Evolutionary conservation across 352 stramenopile species (phyloP), one percentile per base, ranked within the genome.

Genomic region (Phytophthora tubulina): DNA sequence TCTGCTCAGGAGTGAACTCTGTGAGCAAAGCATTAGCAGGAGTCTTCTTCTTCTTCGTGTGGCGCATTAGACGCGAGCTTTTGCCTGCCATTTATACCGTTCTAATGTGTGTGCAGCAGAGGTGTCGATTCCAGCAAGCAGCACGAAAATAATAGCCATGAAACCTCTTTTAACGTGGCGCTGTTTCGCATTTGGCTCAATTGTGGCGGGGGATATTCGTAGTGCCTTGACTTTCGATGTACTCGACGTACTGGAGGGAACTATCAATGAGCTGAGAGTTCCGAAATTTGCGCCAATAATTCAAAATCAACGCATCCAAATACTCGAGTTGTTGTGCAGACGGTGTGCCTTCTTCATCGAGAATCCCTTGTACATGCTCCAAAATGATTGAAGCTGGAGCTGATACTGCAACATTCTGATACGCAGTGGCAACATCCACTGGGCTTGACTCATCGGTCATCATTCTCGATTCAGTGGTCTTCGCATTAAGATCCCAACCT

Each of bases 261-360:
- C 38, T 82, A 39, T 85, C 64, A n/a, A 76, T 66, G 4, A 79
- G 63, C 2, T 78, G 63, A 0, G 61, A 64, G 52, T 74, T 67
- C 45, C 74, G 70, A 3, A 67, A 69, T 21, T 84, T 82, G 13
- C 70, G 73, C 79, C 81, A 90, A 64, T 89, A 69, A 39, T 85
- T 82, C 17, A 89, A 70, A 14, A 93, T 69, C 45, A 93, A 76
- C 0, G 76, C 76, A 55, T 93, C 85, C n/a, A 93, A 59, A 56
- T 79, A 87, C 45, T 78, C 56, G 15, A 95, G 76, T 74, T 92
- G 87, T 13, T 86, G 74, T 3, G 67, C 50, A 7, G 73, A 77
- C 5, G 92, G 63, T 9, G 73, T 64, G 13, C 62, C 55, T 55
- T 78, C 46, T n/a, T 56, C 70, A 27, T 56, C 30, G 17, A 70